Evolutionary conservation across 768 basidiomycete genomes (phyloP).

Genomic region (Cystobasidium ongulense): DNA sequence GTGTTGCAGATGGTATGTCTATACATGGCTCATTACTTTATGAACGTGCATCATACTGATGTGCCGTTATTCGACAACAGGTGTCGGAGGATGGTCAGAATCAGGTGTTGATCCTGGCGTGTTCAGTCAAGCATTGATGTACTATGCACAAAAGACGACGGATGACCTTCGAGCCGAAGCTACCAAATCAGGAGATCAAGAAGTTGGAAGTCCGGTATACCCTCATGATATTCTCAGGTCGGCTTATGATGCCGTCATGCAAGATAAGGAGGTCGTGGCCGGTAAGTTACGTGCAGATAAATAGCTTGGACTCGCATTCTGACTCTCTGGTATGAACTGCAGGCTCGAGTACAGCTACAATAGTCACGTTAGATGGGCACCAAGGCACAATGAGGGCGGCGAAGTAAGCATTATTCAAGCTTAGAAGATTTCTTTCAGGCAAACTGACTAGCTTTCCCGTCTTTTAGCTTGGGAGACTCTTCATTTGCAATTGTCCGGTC

Average conservation of each 20-base stretch:
- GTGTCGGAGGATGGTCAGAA: conserved; percentile 78
- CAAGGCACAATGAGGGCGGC: conserved; percentile 8
- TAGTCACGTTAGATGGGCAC: conserved; percentile 9
- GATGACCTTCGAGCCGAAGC: background rate
- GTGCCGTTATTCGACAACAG: background rate
- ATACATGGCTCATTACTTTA: background rate
- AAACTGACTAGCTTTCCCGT: too few species aligned
- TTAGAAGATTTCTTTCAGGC: background rate
- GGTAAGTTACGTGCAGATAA: conserved; percentile 1
- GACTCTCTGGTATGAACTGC: background rate
- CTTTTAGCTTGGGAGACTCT: conserved; percentile 27
- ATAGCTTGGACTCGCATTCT: background rate
- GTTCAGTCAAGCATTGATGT: conserved; percentile 84
- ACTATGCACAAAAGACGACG: conserved; percentile 43
- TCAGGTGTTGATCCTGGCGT: conserved; percentile 78
- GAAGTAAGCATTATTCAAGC: background rate
- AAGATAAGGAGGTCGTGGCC: conserved; percentile 16
- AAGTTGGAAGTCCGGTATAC: background rate
- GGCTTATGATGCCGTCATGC: conserved; percentile 1
- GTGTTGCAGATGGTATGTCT: conserved; percentile 66
- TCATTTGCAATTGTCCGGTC: conserved; percentile 21
- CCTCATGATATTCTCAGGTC: conserved; percentile 8
- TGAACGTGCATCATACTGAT: background rate
- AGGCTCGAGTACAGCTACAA: conserved; percentile 24
- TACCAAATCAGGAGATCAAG: background rate